Evolutionary conservation across 164 flowering plant species (phyloP).

Genomic region (Kingdonia uniflora): DNA sequence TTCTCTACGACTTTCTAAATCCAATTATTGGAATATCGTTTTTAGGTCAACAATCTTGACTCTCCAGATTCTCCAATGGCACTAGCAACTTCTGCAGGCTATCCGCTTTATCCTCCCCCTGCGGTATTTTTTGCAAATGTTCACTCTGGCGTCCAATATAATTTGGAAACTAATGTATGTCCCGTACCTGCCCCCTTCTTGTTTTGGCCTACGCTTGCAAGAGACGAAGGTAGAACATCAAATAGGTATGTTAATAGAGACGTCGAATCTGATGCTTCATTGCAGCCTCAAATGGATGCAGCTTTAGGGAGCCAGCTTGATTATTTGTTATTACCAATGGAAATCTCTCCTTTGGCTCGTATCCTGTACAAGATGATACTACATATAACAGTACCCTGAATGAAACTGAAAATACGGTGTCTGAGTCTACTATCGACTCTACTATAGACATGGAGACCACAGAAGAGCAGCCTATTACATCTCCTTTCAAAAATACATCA

Average conservation of each 20-base stretch:
- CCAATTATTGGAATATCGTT: constrained; percentile 12
- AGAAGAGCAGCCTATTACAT: constrained; percentile 26
- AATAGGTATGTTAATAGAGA: constrained; percentile 26
- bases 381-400: constrained; percentile 20
- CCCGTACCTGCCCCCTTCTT: constrained; percentile 48
- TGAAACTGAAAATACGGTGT: constrained; percentile 29
- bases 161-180: constrained; percentile 34
- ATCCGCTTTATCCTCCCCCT: constrained; percentile 80
- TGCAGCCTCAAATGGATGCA: constrained; percentile 42
- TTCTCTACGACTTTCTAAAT: constrained; percentile 5
- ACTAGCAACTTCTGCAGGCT: constrained; percentile 71
- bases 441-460: constrained; percentile 37
- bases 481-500: constrained; percentile 9
- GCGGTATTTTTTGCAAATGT: constrained; percentile 62
- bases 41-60: constrained; percentile 87
- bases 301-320: constrained; percentile 52
- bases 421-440: constrained; percentile 36
- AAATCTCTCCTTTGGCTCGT: constrained; percentile 19
- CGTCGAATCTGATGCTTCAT: constrained; percentile 38
- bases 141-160: constrained; percentile 33
- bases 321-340: constrained; percentile 50
- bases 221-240: constrained; percentile 35
- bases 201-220: constrained; percentile 49
- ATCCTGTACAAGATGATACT: constrained; percentile 29
- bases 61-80: constrained; percentile 80